Percentiles rank a stretch among this genome's conserved stretches.
Evolutionary conservation across 1,284 basidiomycete genomes (phyloP).

Genomic region (Cryptococcus depauperatus): DNA sequence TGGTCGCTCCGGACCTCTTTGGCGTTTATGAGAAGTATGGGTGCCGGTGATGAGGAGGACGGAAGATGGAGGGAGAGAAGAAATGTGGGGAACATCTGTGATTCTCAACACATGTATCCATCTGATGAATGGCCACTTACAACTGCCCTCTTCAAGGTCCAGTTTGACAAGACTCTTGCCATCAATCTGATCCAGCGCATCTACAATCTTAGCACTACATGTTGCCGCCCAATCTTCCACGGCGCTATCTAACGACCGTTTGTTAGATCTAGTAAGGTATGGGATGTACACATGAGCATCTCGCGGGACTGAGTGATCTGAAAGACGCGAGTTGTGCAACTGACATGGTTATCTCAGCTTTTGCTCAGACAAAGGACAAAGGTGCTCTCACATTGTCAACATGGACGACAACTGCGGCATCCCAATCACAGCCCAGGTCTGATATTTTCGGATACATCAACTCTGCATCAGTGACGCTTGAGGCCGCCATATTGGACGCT

Average conservation of each 20-base stretch:
- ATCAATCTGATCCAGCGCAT: slow-evolving; percentile 6
- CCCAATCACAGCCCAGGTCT: slow-evolving; percentile 39
- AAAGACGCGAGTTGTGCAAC: slow-evolving; percentile 34
- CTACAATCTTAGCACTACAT: slow-evolving; percentile 30
- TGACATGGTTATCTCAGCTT: slow-evolving; percentile 7
- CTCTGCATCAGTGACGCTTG: slow-evolving; percentile 19
- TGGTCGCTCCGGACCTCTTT: slow-evolving; percentile 26
- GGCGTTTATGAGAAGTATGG: slow-evolving; percentile 3
- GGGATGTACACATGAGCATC: slow-evolving; percentile 31
- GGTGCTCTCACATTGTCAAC: slow-evolving; percentile 22
- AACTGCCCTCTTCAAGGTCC: slow-evolving; percentile 10
- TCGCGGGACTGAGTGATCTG: slow-evolving; percentile 8
- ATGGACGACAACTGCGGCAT: slow-evolving; percentile 21
- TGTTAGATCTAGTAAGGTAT: slow-evolving; percentile 23
- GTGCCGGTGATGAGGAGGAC: slow-evolving; percentile 38
- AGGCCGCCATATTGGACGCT: too few relatives aligned
- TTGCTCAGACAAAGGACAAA: background rate
- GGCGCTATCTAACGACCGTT: slow-evolving; percentile 17
- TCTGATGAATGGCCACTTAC: slow-evolving; percentile 11
- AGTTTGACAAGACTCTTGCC: slow-evolving; percentile 13
- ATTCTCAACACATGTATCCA: background rate
- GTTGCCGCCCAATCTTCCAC: slow-evolving; percentile 28
- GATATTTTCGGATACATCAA: slow-evolving; percentile 31
- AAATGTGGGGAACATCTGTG: background rate
- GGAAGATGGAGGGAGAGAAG: slow-evolving; percentile 12